Conservation (phyloP, 176 grass and related monocot genomes). For the Oryza glaberrima region DNA sequence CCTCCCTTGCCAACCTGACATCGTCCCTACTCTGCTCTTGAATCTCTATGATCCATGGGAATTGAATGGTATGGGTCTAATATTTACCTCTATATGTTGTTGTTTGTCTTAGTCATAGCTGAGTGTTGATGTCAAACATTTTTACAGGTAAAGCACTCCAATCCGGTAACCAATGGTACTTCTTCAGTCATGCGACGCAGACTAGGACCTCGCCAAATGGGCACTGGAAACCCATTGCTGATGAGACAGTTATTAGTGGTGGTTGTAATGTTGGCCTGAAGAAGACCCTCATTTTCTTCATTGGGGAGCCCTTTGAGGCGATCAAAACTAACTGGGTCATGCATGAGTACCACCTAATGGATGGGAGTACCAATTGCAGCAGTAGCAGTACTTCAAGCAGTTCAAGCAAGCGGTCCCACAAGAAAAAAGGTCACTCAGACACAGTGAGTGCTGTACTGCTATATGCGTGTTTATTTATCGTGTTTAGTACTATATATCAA, state of each 20-base stretch:
- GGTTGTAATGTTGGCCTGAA: constrained; percentile 60
- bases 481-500: constrained; percentile 27
- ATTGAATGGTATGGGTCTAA: constrained; percentile 57
- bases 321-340: constrained; percentile 86
- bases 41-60: constrained; percentile 83
- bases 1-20: constrained; percentile 68
- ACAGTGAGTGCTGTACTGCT: constrained; percentile 46
- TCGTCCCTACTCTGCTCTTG: constrained; percentile 70
- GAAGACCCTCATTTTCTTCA: constrained; percentile 71
- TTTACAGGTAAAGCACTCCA: constrained; percentile 82
- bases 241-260: constrained; percentile 51
- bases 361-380: constrained; percentile 31
- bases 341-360: constrained; percentile 88
- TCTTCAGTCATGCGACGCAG: constrained; percentile 64
- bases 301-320: constrained; percentile 49
- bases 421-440: constrained; percentile 49
- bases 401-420: constrained; percentile 46
- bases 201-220: constrained; percentile 63
- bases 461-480: neutral
- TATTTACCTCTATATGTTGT: constrained; percentile 5
- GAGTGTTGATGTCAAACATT: constrained; percentile 5
- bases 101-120: neutral
- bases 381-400: constrained; percentile 37
- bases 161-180: constrained; percentile 77
- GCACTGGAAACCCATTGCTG: constrained; percentile 58